Conservation (phyloP, 169 alveolate species). For the Plasmodium blacklocki region DNA sequence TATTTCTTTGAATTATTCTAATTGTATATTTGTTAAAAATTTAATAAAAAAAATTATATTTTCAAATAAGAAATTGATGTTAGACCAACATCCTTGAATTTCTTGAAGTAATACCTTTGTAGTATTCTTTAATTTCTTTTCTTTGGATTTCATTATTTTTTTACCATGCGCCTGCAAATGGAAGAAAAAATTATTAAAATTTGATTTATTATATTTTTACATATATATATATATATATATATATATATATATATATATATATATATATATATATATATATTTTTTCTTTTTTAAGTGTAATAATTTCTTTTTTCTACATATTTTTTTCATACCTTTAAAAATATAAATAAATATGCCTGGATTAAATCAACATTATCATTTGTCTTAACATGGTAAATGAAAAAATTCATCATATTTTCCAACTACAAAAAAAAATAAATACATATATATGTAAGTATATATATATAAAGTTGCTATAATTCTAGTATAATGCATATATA, state of each 20-base stretch:
- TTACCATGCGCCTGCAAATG: constrained; percentile 50
- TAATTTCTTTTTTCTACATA: neutral
- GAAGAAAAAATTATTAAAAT: neutral
- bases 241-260: neutral
- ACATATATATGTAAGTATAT: neutral
- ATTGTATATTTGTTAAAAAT: constrained; percentile 73
- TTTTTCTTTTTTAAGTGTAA: neutral
- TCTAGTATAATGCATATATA: too few species aligned
- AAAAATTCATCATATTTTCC: constrained; percentile 76
- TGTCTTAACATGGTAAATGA: constrained; percentile 71
- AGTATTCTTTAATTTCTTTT: constrained; percentile 32
- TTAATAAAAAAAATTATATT: constrained; percentile 72
- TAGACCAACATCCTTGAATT: constrained; percentile 68
- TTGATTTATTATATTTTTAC: neutral
- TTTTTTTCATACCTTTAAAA: constrained; percentile 36
- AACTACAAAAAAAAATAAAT: constrained; percentile 18
- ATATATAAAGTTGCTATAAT: neutral
- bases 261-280: neutral
- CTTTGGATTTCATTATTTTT: constrained; percentile 48
- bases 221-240: neutral
- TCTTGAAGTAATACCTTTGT: constrained; percentile 55
- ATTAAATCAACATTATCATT: constrained; percentile 70
- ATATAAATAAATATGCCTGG: constrained; percentile 63
- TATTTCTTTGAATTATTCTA: constrained; percentile 19
- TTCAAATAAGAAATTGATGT: constrained; percentile 67